A percentile compares a stretch with the other conserved stretches of the same genome.
Evolutionary conservation across 805 yeast genomes (phyloP).

Genomic region (Starmerella khaoyaiensis): DNA sequence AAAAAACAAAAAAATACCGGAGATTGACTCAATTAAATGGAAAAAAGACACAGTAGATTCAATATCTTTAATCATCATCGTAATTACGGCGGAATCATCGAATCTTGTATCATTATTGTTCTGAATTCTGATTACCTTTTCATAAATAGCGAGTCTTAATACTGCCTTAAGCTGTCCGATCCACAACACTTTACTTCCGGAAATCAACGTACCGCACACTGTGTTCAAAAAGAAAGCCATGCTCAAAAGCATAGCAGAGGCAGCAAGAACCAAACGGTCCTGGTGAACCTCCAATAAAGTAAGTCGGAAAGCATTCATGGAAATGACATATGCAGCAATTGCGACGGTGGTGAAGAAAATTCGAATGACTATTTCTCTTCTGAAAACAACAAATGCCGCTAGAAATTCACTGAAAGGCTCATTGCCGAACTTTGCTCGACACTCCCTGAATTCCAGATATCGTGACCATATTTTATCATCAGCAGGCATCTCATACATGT

Average conservation of each 20-base stretch:
- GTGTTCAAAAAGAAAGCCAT: no score
- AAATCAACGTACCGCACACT: no score
- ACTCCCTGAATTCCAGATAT: not conserved
- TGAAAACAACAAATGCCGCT: conserved; percentile 4
- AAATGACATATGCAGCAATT: not conserved
- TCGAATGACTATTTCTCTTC: conserved; percentile 8
- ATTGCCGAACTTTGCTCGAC: not conserved
- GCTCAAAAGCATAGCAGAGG: no score
- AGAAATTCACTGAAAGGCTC: conserved; percentile 1
- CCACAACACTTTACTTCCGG: no score
- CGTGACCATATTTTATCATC: conserved; percentile 1
- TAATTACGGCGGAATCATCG: conserved; percentile 3
- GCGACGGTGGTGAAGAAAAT: not conserved
- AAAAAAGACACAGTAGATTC: not conserved
- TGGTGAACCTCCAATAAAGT: no score
- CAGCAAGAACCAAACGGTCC: no score
- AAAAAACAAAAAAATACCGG: not conserved
- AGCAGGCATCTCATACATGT: conserved; percentile 1
- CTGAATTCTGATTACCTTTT: conserved; percentile 2
- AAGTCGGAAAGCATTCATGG: conserved; percentile 1
- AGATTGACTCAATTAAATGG: not conserved
- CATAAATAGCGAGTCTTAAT: conserved; percentile 3
- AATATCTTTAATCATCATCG: conserved; percentile 3
- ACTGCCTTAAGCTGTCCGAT: not conserved
- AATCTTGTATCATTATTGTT: not conserved